Percentiles rank a stretch among this genome's conserved stretches.
Evolutionary conservation across 208 protist genomes (phyloP).

Genomic region (Trypanosoma scelopori): DNA sequence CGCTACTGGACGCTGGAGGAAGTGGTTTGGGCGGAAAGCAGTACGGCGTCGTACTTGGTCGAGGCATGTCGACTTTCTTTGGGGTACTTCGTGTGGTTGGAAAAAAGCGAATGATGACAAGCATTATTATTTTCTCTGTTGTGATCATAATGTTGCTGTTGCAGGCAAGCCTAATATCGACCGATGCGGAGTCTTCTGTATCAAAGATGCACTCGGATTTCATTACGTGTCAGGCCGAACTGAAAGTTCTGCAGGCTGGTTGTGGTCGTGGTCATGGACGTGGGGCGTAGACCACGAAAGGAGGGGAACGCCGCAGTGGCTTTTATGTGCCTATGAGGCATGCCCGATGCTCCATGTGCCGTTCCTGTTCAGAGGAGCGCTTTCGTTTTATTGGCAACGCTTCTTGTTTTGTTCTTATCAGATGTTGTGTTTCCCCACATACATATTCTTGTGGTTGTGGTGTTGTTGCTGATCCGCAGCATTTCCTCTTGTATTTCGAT

Average conservation of each 20-base stretch:
- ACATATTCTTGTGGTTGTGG: too few relatives aligned
- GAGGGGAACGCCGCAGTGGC: too few relatives aligned
- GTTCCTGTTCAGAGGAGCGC: neutral
- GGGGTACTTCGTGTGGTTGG: slow-evolving; percentile 4
- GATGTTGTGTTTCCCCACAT: neutral
- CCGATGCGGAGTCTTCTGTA: slow-evolving; percentile 3
- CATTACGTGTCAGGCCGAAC: slow-evolving; percentile 6
- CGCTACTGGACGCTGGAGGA: neutral
- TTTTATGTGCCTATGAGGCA: too few relatives aligned
- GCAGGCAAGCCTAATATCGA: neutral
- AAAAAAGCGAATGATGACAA: neutral
- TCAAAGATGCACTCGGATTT: slow-evolving; percentile 15
- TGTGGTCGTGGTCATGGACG: too few relatives aligned
- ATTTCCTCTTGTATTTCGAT: too few relatives aligned
- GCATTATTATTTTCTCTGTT: neutral
- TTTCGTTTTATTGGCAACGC: neutral
- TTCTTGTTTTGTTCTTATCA: neutral
- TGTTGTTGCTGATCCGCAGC: too few relatives aligned
- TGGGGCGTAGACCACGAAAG: neutral
- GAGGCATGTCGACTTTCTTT: neutral
- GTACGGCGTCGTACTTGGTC: neutral
- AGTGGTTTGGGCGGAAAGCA: neutral
- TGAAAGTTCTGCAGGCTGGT: neutral
- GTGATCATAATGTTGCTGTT: neutral
- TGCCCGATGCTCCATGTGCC: neutral